Evolutionary conservation across 2,329 filamentous ascomycete species (phyloP), one percentile per base, ranked within the genome.

Genomic region (Xylaria sp.): DNA sequence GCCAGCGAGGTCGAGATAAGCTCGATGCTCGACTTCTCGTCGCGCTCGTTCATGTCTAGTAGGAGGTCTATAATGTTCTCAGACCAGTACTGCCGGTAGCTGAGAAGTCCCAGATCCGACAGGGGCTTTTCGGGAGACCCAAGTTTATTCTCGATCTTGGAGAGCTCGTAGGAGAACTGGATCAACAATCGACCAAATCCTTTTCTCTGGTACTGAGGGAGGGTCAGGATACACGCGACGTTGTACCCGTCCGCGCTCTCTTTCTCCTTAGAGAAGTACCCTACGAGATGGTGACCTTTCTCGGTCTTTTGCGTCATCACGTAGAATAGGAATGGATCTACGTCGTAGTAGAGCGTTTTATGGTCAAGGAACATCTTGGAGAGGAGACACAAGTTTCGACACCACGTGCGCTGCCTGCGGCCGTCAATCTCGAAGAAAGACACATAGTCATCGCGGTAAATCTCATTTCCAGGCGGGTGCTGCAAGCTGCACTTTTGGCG

Each of bases 221-320:
- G 85, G 0, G 96, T 99, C 67, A 99, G 85, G 78, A 99, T 99
- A 87, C 97, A 99, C 4, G 96, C 97, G 36, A 99, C 91, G 78
- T 99, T 99, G 86, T 98, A 99, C 34, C 93, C 93, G 75, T 99
- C 97, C 0, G 94, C 94, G 47, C 92, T 95, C 80, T 99, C 96
- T 75, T 99, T 99, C 80, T 99, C 96, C 79, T 99, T 99, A 64
- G 93, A 97, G 80, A 99, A 99, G 78, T 98, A 99, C n/a, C 96
- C 96, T n/a, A 99, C 93, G 58, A 99, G 88, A 77, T 98, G 96
- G 75, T 92, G 96, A 14, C 96, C 96, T 75, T 94, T 91, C 58
- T 97, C 93, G 71, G 94, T 93, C 73, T 92, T 90, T 48, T 90
- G 91, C 30, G 93, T 93, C 95, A 99, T 98, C 79, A 97, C 95